Evolutionary conservation across 805 yeast species (phyloP).

Genomic region (Saccharomycopsis vini): DNA sequence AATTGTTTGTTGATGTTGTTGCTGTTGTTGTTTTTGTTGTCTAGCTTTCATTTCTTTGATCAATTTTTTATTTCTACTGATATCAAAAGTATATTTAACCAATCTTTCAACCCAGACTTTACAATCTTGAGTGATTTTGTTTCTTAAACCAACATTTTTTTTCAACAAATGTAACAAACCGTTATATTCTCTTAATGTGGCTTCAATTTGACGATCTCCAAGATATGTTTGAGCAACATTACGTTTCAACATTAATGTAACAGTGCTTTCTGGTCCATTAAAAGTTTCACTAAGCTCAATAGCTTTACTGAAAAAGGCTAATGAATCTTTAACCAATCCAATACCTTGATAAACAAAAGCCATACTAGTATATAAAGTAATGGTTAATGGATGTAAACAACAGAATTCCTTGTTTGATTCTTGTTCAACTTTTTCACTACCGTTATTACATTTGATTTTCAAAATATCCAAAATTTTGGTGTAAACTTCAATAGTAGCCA

Average conservation of each 20-base stretch:
- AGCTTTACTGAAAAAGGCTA: conserved; percentile 34
- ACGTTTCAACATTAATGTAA: conserved; percentile 49
- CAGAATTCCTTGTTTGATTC: not conserved
- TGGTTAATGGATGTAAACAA: conserved; percentile 51
- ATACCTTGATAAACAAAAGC: not conserved
- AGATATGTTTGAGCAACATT: conserved; percentile 62
- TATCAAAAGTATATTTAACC: conserved; percentile 35
- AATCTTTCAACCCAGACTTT: conserved; percentile 55
- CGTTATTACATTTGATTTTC: conserved; percentile 29
- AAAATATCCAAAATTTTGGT: conserved; percentile 52
- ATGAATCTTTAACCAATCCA: not conserved
- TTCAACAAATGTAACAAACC: conserved; percentile 51
- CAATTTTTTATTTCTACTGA: too few relatives aligned
- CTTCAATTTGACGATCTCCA: conserved; percentile 40
- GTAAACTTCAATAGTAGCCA: conserved; percentile 55
- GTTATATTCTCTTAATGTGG: conserved; percentile 47
- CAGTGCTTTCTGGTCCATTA: conserved; percentile 51
- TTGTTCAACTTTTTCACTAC: not conserved
- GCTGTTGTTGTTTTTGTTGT: too few relatives aligned
- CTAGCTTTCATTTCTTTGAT: too few relatives aligned
- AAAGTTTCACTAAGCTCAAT: conserved; percentile 39
- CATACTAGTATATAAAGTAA: conserved; percentile 54
- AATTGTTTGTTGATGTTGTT: too few relatives aligned
- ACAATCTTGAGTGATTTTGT: conserved; percentile 58
- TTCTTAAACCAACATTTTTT: conserved; percentile 55